phyloP scores from a whole-genome alignment of 768 basidiomycete species.

The Bullera alba region DNA sequence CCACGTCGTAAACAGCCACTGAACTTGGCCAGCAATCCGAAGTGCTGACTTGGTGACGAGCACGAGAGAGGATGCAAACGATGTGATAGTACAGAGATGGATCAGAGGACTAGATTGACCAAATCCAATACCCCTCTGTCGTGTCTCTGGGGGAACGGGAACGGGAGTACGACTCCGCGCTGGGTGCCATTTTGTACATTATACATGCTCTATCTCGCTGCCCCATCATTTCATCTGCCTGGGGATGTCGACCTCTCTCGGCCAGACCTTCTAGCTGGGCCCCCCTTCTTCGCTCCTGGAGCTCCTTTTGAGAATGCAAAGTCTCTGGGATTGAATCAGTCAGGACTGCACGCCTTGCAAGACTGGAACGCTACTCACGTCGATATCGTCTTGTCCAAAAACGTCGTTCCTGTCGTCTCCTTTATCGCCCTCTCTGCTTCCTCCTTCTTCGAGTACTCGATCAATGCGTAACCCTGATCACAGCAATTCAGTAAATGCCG shows the following conservation, averaged over 20 bases:
- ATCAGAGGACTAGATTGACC: too few relatives aligned
- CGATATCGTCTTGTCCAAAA: constrained; percentile 78
- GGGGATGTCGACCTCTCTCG: constrained; percentile 32
- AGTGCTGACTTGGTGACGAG: too few relatives aligned
- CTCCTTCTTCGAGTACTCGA: constrained; percentile 91
- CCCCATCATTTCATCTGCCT: constrained; percentile 19
- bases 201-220: too few relatives aligned
- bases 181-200: too few relatives aligned
- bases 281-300: constrained; percentile 15
- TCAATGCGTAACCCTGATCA: constrained; percentile 84
- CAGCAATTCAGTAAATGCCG: background rate
- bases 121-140: too few relatives aligned
- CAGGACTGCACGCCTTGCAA: background rate
- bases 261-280: constrained; percentile 12
- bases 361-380: constrained; percentile 46
- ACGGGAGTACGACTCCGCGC: too few relatives aligned
- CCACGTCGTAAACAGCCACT: too few relatives aligned
- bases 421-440: constrained; percentile 94
- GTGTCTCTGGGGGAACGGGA: too few relatives aligned
- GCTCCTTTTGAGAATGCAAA: constrained; percentile 37
- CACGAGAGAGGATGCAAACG: too few relatives aligned
- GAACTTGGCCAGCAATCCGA: too few relatives aligned
- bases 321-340: constrained; percentile 13
- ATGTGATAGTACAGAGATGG: too few relatives aligned
- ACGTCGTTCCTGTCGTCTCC: constrained; percentile 69